Evolutionary conservation across 2,329 filamentous ascomycete genomes (phyloP).

Genomic region (Cytospora mali): DNA sequence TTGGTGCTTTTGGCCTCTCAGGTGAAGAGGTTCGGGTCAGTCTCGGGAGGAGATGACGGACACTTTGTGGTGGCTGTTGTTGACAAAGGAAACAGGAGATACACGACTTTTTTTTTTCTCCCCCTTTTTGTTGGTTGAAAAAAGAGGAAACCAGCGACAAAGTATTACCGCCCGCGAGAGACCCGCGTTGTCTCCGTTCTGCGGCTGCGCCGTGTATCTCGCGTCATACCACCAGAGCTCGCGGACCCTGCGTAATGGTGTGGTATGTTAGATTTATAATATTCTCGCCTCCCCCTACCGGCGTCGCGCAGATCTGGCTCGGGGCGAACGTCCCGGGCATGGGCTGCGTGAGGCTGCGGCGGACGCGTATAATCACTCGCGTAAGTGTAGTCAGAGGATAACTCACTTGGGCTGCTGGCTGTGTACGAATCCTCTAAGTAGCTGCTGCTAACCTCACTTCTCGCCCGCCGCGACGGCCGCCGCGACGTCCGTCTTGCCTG

Average conservation of each 20-base stretch:
- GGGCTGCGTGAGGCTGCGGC: constrained; percentile 14
- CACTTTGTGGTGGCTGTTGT: constrained; percentile 21
- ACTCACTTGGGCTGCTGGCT: constrained; percentile 56
- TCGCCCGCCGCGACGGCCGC: constrained; percentile 31
- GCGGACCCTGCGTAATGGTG: constrained; percentile 32
- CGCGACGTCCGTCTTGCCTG: constrained; percentile 35
- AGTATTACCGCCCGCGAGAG: constrained; percentile 27
- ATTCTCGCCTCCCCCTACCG: constrained; percentile 24
- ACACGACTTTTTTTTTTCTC: no score
- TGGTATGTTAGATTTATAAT: constrained; percentile 29
- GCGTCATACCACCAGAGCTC: constrained; percentile 49
- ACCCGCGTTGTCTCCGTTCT: constrained; percentile 27
- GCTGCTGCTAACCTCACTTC: constrained; percentile 52
- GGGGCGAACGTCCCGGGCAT: constrained; percentile 15
- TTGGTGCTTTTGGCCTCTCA: constrained; percentile 24
- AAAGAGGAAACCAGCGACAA: not conserved
- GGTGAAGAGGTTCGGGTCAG: constrained; percentile 26
- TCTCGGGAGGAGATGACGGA: constrained; percentile 28
- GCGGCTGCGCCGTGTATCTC: constrained; percentile 36
- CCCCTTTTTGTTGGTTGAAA: no score
- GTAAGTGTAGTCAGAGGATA: constrained; percentile 28
- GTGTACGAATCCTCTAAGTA: constrained; percentile 59
- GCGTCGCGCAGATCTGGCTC: constrained; percentile 14
- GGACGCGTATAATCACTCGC: constrained; percentile 27
- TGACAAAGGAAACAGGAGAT: constrained; percentile 25